These are phyloP conservation scores for Linanthus parryae DNA, from an alignment of 148 eudicot genomes.

Conservation along the genomic window DNA sequence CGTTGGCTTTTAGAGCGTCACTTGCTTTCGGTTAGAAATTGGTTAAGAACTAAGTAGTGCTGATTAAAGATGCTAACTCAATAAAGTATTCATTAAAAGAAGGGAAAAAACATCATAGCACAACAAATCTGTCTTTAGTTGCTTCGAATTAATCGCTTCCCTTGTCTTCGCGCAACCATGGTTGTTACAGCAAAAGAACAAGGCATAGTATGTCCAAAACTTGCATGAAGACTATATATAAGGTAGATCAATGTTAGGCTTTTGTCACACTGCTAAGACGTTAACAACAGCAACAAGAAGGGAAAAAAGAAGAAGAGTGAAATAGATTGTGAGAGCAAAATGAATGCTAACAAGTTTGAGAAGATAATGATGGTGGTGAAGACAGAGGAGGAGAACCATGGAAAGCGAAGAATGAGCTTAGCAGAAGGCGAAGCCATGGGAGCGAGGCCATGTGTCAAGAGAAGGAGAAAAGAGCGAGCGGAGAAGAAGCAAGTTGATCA, in stretches of 20 bases:
- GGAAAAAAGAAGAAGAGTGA: neutral
- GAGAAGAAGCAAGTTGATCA: slow-evolving; percentile 11
- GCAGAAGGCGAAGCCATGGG: slow-evolving; percentile 16
- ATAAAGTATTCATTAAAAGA: no score
- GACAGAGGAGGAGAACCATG: slow-evolving; percentile 15
- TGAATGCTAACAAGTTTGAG: no score
- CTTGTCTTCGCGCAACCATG: slow-evolving; percentile 2
- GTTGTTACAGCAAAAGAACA: slow-evolving; percentile 11
- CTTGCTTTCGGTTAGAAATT: no score
- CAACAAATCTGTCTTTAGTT: slow-evolving; percentile 13
- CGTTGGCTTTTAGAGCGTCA: no score
- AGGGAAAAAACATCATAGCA: no score
- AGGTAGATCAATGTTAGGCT: neutral
- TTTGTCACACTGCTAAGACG: neutral
- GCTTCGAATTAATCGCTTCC: slow-evolving; percentile 10
- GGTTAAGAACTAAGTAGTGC: no score
- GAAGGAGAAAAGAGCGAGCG: slow-evolving; percentile 23
- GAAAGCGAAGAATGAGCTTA: slow-evolving; percentile 8
- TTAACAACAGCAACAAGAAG: neutral
- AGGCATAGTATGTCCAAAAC: slow-evolving; percentile 14
- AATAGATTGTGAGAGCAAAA: neutral
- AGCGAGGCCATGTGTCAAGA: slow-evolving; percentile 21
- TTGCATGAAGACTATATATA: slow-evolving; percentile 8
- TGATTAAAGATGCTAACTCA: no score
- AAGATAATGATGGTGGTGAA: slow-evolving; percentile 14